Conservation (phyloP, 805 yeast genomes). For the Wickerhamiella shivajii region DNA sequence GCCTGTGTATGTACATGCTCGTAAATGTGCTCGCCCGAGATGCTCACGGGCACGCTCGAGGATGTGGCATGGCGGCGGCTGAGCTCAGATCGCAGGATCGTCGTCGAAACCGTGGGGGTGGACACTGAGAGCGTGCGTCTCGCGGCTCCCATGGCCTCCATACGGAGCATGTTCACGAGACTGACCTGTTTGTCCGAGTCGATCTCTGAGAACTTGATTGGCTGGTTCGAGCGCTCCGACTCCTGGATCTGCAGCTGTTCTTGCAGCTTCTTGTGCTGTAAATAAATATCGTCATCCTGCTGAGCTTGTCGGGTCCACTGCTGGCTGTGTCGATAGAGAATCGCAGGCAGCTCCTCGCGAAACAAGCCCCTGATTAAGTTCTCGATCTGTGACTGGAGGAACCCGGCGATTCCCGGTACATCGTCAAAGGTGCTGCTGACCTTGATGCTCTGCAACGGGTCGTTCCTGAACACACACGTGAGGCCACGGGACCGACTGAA, state of each 20-base stretch:
- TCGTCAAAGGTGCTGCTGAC: slow-evolving; percentile 80
- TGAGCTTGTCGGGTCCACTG: slow-evolving; percentile 36
- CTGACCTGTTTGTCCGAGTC: slow-evolving; percentile 49
- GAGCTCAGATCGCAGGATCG: slow-evolving; percentile 42
- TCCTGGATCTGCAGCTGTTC: slow-evolving; percentile 13
- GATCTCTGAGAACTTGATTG: slow-evolving; percentile 34
- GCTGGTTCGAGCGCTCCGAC: slow-evolving; percentile 18
- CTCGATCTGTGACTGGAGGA: slow-evolving; percentile 71
- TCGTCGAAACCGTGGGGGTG: slow-evolving; percentile 42
- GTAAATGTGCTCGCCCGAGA: slow-evolving; percentile 16
- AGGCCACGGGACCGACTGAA: slow-evolving; percentile 70
- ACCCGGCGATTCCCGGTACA: slow-evolving; percentile 69
- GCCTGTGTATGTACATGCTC: slow-evolving; percentile 16
- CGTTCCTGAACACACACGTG: slow-evolving; percentile 76
- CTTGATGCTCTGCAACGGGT: slow-evolving; percentile 69
- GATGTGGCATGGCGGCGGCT: slow-evolving; percentile 17
- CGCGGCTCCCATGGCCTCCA: slow-evolving; percentile 54
- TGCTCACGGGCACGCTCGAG: slow-evolving; percentile 18
- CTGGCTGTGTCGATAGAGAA: slow-evolving; percentile 60
- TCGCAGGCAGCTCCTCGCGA: slow-evolving; percentile 70
- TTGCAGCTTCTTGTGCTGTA: slow-evolving; percentile 15
- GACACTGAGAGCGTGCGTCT: slow-evolving; percentile 69
- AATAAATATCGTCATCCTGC: slow-evolving; percentile 4
- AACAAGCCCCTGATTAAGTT: slow-evolving; percentile 64
- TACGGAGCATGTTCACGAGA: slow-evolving; percentile 50